Conservation (phyloP, 805 yeast species). For the Sungouiella blattae region DNA sequence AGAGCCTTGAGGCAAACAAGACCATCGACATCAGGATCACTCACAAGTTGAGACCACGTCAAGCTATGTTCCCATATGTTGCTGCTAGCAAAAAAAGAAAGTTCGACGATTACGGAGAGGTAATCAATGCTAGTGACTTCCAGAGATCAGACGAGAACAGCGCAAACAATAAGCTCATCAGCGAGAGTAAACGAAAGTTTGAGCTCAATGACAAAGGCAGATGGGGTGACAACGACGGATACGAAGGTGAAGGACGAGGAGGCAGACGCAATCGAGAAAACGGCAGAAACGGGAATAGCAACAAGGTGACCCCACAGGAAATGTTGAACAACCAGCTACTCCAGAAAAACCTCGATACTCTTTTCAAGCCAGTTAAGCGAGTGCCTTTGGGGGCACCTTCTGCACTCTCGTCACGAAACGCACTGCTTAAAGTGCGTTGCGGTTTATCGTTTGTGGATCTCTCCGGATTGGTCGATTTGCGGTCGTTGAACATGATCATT, state of each 20-base stretch:
- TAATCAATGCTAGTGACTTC: slow-evolving; percentile 64
- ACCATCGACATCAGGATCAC: slow-evolving; percentile 54
- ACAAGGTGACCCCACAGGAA: slow-evolving; percentile 42
- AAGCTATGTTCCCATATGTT: slow-evolving; percentile 75
- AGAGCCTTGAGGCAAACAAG: slow-evolving; percentile 36
- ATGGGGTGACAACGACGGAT: slow-evolving; percentile 21
- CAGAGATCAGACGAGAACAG: slow-evolving; percentile 49
- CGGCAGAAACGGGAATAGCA: slow-evolving; percentile 14
- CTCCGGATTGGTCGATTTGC: slow-evolving; percentile 76
- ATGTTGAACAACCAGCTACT: slow-evolving; percentile 37
- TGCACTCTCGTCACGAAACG: slow-evolving; percentile 11
- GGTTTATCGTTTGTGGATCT: slow-evolving; percentile 74
- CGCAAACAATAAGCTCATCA: slow-evolving; percentile 30
- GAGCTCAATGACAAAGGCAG: slow-evolving; percentile 28
- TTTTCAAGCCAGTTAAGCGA: slow-evolving; percentile 50
- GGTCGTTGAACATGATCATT: slow-evolving; percentile 75
- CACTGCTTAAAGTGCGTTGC: slow-evolving; percentile 55
- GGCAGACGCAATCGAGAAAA: slow-evolving; percentile 17
- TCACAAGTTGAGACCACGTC: slow-evolving; percentile 43
- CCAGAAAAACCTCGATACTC: slow-evolving; percentile 44
- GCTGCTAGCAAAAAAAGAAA: slow-evolving; percentile 47
- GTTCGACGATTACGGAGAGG: slow-evolving; percentile 84
- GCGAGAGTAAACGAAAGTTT: slow-evolving; percentile 37
- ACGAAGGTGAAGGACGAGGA: slow-evolving; percentile 3
- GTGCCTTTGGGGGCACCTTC: slow-evolving; percentile 21